Evolutionary conservation across 2,329 filamentous ascomycete species (phyloP), one percentile per base, ranked within the genome.

Genomic region (Fusarium lyarnte): DNA sequence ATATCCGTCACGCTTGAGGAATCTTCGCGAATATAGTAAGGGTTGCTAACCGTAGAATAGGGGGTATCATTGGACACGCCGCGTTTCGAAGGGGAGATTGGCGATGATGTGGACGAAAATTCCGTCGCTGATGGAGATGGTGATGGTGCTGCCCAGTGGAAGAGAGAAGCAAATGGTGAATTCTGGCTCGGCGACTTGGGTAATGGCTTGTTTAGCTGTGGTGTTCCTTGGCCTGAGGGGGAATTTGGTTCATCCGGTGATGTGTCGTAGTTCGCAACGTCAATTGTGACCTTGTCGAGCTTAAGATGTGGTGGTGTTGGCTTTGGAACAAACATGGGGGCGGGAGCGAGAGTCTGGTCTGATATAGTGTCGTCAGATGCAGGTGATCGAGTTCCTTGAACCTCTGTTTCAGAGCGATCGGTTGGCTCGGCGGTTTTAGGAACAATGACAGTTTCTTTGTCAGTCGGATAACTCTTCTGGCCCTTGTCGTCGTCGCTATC

Each of bases 91-190:
- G 85, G 82, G 27, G 85, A 87, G 61, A 84, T 81, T 21, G 87
- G 87, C 16, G 88, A 89, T 7, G 87, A 85, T 35, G 88, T 82
- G 65, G 88, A 87, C 5, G 87, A 89, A 72, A 84, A 85, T 43
- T 88, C 86, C 23, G 86, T 87, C 52, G 79, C 81, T 25, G 86
- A 84, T 13, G 86, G 83, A 39, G 85, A 84, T 52, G 86, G 83
- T 38, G 85, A 84, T 46, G 81, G 80, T 58, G 82, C 82, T 52
- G 77, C 78, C 88, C 88, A 90, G 75, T 84, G 85, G 76, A 90
- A 89, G 74, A 89, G 84, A 35, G 80, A 83, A 58, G 85, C 85
- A 70, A 89, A 82, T 80, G 78, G 87, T 79, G 61, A 87, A 81
- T 73, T 79, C 78, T 65, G 86, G 61, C 80, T 80, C 5, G 88